Base-by-base conservation (phyloP, 2,329 filamentous ascomycete genomes). In the Tolypocladium sp. region DNA sequence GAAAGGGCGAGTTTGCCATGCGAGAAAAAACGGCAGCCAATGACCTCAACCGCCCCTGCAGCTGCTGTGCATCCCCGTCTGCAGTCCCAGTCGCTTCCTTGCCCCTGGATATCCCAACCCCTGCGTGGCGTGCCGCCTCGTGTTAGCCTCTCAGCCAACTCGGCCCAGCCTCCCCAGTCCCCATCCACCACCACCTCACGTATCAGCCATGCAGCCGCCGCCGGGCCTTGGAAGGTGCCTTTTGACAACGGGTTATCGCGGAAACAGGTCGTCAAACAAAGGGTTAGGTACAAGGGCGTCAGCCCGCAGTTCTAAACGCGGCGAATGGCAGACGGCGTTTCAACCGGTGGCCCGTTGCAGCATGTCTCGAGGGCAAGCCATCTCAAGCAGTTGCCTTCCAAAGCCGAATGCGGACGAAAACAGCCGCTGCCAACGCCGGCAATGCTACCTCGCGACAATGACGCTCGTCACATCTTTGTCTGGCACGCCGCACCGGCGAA, bases 61-160 rank as follows among this genome's bases (percentile, higher is more conserved):
- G 49, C 49, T n/a, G 49, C 54, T 56, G 54, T 56, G 54, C 54
- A 38, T 56, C 54, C 54, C 54, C 53, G 53, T 55, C 38, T 40
- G 52, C 38, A n/a, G 38, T 30, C 37, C 35, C 52, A 22, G 20
- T 33, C 20, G 49, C 17, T 35, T 22, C 49, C 20, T n/a, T 12
- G 17, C 49, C 49, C 49, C 49, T 52, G 49, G 49, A 22, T 35
- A 20, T n/a, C 27, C 17, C 30, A 4, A 13, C 49, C 49, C 49
- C 49, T 52, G 49, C 49, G 49, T 25, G 22, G 30, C 30, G 30
- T 35, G 8, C 49, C 30, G 49, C 35, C 25, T 42, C 38, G 38
- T 41, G 5, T 30, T 56, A 41, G 35, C 17, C 25, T 41, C 17
- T 41, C 46, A 51, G 25, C 44, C 25, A 49, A 49, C 25, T 30